Evolutionary conservation across 2,329 filamentous ascomycete species (phyloP).

Genomic region (Anisogramma anomala): DNA sequence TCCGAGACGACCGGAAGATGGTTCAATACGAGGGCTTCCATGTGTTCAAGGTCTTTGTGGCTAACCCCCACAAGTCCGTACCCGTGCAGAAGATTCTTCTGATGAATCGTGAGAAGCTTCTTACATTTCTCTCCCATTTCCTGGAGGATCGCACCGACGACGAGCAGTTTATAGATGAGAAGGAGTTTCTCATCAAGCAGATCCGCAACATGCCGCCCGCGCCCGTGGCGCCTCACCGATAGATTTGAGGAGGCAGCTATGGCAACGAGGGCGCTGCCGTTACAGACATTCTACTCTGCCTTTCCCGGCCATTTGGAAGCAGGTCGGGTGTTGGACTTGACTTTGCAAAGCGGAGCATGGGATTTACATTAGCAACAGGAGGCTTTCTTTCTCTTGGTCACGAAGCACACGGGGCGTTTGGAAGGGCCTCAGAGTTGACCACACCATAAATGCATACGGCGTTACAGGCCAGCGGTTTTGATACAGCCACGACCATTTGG

Average conservation of each 20-base stretch:
- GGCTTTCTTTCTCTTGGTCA: conserved; percentile 1
- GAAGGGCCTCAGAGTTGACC: conserved; percentile 2
- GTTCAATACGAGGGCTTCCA: conserved; percentile 99
- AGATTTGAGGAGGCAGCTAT: conserved; percentile 13
- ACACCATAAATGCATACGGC: conserved; percentile 13
- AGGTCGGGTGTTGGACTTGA: conserved; percentile 7
- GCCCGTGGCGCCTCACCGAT: conserved; percentile 41
- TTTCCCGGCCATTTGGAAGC: background rate
- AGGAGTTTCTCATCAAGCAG: conserved; percentile 92
- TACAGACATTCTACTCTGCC: too few relatives aligned
- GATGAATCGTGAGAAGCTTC: conserved; percentile 85
- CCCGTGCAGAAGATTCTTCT: conserved; percentile 91
- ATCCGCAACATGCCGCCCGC: conserved; percentile 59
- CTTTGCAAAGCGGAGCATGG: background rate
- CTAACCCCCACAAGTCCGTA: conserved; percentile 95
- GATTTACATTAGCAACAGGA: background rate
- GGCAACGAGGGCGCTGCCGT: background rate
- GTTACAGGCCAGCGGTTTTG: conserved; percentile 8
- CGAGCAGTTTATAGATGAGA: conserved; percentile 96
- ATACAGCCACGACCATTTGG: conserved; percentile 1
- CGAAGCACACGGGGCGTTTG: conserved; percentile 8
- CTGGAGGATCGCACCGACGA: conserved; percentile 92
- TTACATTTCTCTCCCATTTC: conserved; percentile 83
- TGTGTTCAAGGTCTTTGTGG: conserved; percentile 98
- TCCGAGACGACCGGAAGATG: conserved; percentile 95